Evolutionary conservation across 2,329 filamentous ascomycete genomes (phyloP), one percentile per base, ranked within the genome.

Genomic region (Shiraia sp.): DNA sequence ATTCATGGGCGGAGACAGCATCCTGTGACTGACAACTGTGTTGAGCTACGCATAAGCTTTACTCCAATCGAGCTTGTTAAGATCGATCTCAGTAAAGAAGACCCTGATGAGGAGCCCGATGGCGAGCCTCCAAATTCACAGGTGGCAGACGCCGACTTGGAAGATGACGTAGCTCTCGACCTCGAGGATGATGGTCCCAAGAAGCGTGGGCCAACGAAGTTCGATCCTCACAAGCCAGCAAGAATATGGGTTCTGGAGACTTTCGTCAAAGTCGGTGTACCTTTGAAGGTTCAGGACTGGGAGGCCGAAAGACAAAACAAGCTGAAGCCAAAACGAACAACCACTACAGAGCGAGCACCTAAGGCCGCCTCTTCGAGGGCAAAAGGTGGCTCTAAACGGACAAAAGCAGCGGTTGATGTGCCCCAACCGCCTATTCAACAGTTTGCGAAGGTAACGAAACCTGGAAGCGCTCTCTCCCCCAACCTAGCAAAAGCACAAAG

Each of bases 1-100:
- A 83, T 96, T 7, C 83, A 84, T 38, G 83, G 79, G 4, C 80
- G 79, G 34, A 78, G 92, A 43, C 75, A 75, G 5, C 90, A 95
- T 66, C 79, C 82, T 30, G 85, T 81, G 37, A 91, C 86, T 0
- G 92, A 95, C 61, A 82, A 79, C 1, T 82, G 83, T 4, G 78
- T 83, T 2, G 92, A 97, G 64, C 67, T 96, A 8, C 85, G 92
- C 6, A 71, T 97, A 15, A 83, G 87, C 2, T 95, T 87, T 60
- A 75, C 85, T 4, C 93, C 93, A 0, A 77, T 82, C 2, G 79
- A 87, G 22, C 78, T 96, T 12, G 88, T 96, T 2, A 83, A 83
- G 0, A 78, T 97, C 27, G 83, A 95, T 58, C 72, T 96, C 16
- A 79, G 82, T 9, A 75, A 78, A 0, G 91, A 96, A 62, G 79